A percentile compares a stretch with the other conserved stretches of the same genome.
Conservation (phyloP, 2,329 filamentous ascomycete genomes). For the Monilinia laxa region DNA sequence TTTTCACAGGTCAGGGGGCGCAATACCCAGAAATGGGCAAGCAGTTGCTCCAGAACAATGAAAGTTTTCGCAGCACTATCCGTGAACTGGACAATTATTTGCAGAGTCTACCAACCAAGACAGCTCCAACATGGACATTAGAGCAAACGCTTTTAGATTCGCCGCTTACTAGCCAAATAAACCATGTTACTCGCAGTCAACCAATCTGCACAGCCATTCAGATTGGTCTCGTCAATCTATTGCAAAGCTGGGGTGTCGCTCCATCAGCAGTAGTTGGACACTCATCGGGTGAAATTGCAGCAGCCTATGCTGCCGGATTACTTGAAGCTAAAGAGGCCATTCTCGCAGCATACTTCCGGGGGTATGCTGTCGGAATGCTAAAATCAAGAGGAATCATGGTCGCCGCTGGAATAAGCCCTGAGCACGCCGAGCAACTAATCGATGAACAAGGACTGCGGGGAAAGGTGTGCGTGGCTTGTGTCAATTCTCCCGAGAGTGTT, state of each 20-base stretch:
- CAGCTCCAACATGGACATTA: neutral
- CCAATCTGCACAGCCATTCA: constrained; percentile 47
- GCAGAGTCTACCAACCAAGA: neutral
- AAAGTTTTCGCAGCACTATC: neutral
- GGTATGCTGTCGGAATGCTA: constrained; percentile 14
- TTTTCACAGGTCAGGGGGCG: neutral
- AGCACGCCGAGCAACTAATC: neutral
- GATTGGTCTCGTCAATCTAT: constrained; percentile 46
- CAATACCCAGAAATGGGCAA: neutral
- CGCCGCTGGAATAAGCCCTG: constrained; percentile 22
- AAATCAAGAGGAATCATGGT: constrained; percentile 35
- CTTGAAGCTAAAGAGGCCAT: constrained; percentile 40
- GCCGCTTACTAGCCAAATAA: neutral
- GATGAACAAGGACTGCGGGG: neutral
- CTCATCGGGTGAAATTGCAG: constrained; percentile 49
- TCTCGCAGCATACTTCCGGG: constrained; percentile 47
- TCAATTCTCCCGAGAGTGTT: constrained; percentile 32
- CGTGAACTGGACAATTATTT: neutral
- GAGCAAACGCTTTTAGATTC: neutral
- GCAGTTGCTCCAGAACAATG: neutral
- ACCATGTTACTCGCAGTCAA: neutral
- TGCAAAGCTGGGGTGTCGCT: constrained; percentile 45
- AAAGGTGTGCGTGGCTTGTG: constrained; percentile 32
- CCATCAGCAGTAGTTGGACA: constrained; percentile 46
- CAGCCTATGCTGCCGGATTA: constrained; percentile 45